Base-by-base conservation (phyloP, 768 basidiomycete species). In the Mrakia blollopis region DNA sequence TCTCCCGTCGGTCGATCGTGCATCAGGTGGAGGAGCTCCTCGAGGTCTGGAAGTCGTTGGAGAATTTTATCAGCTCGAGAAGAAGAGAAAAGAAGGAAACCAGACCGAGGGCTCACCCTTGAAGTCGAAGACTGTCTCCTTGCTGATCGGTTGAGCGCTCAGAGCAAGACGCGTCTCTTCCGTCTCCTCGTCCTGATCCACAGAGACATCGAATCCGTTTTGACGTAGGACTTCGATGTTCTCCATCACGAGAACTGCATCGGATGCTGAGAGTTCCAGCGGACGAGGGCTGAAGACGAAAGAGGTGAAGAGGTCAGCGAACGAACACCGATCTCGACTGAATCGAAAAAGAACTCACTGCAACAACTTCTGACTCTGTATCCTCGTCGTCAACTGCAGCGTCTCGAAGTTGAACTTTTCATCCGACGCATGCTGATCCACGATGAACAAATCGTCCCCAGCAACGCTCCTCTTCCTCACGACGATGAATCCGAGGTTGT, bases 371-470 rank as follows among this genome's bases (percentile, higher is more conserved):
- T 98, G 96, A 2, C 91, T 92, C 80, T 92, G 88, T 76, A 99
- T 94, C 72, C 87, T 88, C 16, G 95, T 98, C n/a, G 90, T 93
- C 79, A 88, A 87, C 83, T 98, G 96, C 76, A 98, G 84, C 1
- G 88, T 91, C 86, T 98, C 97, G 82, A 98, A 98, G 82, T 98
- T 98, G 84, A 92, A 98, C 85, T 98, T 98, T 84, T 98, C 97
- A 83, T 99, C 97, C 23, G 63, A 37, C n/a, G 72, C 57, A 30
- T 73, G 67, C 78, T 80, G 69, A 76, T 79, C 80, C 25, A 98
- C 88, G 79, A 99, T 94, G 84, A 98, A 98, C 60, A 99, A 85
- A 81, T 99, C 96, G 81, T 98, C 95, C 84, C 67, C 57, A 3
- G 37, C 61, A 10, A 71, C 69, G 78, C 85, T 85, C 75, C 85